Evolutionary conservation across 345 rosid species (phyloP).

Genomic region (Raphanus raphanistrum): DNA sequence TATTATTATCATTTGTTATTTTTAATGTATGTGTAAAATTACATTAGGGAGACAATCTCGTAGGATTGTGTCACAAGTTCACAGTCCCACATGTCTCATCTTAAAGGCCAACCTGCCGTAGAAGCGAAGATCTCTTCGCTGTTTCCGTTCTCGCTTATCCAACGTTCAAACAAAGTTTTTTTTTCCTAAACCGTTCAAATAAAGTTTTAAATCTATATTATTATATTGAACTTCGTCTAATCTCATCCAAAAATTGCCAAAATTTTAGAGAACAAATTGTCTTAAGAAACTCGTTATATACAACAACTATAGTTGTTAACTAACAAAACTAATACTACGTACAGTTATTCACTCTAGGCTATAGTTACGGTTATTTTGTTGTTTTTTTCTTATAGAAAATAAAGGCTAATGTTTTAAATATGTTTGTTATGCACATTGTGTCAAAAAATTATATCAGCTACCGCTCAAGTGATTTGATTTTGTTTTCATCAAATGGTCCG

Average conservation of each 20-base stretch:
- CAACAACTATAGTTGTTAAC: neutral
- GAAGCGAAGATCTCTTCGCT: constrained; percentile 45
- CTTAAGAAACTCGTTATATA: neutral
- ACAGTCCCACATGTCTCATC: constrained; percentile 40
- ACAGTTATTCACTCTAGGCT: neutral
- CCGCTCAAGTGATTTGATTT: neutral
- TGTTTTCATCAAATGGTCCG: constrained; percentile 1
- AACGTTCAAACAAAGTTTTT: constrained; percentile 17
- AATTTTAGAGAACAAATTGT: neutral
- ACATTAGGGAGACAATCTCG: constrained; percentile 30
- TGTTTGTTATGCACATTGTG: neutral
- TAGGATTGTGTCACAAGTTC: constrained; percentile 30
- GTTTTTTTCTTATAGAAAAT: neutral
- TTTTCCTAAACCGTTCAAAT: constrained; percentile 13
- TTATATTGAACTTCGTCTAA: neutral
- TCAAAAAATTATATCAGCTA: neutral
- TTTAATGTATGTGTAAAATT: neutral
- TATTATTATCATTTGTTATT: neutral
- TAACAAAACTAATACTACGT: neutral
- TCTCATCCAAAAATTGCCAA: constrained; percentile 1
- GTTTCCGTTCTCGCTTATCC: constrained; percentile 20
- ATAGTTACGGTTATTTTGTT: neutral
- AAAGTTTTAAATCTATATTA: neutral
- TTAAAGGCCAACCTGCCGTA: constrained; percentile 45
- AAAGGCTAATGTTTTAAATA: neutral